Evolutionary conservation across 2,329 filamentous ascomycete species (phyloP), one percentile per base, ranked within the genome.

Genomic region (Podosphaera fusca): DNA sequence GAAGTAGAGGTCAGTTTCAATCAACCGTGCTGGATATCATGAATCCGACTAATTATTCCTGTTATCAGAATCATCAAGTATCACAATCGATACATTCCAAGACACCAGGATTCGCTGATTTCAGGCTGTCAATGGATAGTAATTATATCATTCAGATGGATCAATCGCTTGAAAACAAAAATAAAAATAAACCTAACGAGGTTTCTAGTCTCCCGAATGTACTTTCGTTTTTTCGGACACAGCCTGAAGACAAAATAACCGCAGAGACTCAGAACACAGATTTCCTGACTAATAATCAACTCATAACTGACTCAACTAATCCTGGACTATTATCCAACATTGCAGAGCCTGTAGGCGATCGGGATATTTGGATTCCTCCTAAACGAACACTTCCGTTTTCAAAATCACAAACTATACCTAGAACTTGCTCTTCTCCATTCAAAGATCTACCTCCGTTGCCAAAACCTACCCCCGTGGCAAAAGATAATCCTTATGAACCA

Each of bases 321-420:
- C n/a, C 10, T 12, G 38, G 59, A 10, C 61, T 61, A 46, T 54
- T 57, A 9, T 62, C 62, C 50, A 60, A 57, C 34, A 58, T 59
- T 47, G 34, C 55, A 4, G 45, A 59, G 33, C 30, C 50, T 30
- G 36, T 46, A 10, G 58, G 59, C 34, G 46, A 47, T 33, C 30
- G 40, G 1, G 55, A 52, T 36, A 38, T 61, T 34, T 56, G 55
- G 50, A 60, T 65, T 52, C 64, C 65, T 14, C 64, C 65, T 31
- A 63, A 55, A 57, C 60, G 63, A 51, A 57, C 61, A 49, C 57
- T 66, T n/a, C 65, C 66, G 2, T 67, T 67, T 33, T 57, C 58
- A 4, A 63, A 57, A 21, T 46, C 57, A 12, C 59, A 51, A 55
- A 45, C 55, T 14, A 14, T 38, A 29, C 55, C 14, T 45, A 58